Conservation (phyloP, 192 early-diverging fungal genomes). For the Thamnidium elegans region DNA sequence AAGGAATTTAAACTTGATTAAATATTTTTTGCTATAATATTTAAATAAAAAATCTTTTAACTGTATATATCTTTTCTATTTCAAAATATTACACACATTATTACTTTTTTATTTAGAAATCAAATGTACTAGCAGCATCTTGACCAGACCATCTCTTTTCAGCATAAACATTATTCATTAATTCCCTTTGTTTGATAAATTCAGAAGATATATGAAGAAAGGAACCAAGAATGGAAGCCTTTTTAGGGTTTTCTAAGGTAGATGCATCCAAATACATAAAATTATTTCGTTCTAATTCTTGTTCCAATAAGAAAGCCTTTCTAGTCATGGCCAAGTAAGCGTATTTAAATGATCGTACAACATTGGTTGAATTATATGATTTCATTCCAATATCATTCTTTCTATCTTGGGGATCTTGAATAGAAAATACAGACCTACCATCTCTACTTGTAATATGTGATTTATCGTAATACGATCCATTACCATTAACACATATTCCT, state of each 20-base stretch:
- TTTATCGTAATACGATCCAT: constrained; percentile 26
- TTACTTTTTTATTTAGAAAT: neutral
- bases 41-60: too few relatives aligned
- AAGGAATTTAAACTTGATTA: too few relatives aligned
- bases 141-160: constrained; percentile 10
- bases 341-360: neutral
- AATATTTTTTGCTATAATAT: too few relatives aligned
- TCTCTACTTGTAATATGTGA: neutral
- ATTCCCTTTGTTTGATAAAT: neutral
- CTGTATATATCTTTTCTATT: too few relatives aligned
- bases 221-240: neutral
- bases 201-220: constrained; percentile 2
- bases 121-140: constrained; percentile 1
- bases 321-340: neutral
- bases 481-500: constrained; percentile 58
- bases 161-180: constrained; percentile 7
- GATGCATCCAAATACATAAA: neutral
- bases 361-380: constrained; percentile 4
- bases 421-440: constrained; percentile 35
- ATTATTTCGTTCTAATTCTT: neutral
- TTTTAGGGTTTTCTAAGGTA: neutral
- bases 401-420: constrained; percentile 53
- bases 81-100: too few relatives aligned
- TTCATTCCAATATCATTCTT: constrained; percentile 50
- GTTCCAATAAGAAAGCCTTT: neutral